Evolutionary conservation across 1,284 basidiomycete species (phyloP), one percentile per base, ranked within the genome.

Genomic region (Leccinum fallax): DNA sequence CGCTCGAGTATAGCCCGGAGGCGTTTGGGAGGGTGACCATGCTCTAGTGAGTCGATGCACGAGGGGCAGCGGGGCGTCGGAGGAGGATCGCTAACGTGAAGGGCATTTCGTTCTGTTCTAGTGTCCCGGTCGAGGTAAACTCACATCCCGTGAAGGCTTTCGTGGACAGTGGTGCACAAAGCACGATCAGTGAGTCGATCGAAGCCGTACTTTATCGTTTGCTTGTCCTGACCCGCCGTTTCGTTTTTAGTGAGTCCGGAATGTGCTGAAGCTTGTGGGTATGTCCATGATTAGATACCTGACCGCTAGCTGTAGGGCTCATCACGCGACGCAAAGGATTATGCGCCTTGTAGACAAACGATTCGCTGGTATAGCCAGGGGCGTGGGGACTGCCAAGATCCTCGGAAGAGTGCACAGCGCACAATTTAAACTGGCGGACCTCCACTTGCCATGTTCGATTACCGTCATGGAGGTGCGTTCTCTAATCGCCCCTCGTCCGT

Each of bases 161-260:
- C 71, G 97, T 99, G 26, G 97, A 99, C 74, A 97, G 94, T 66
- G 97, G 97, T 28, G 97, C 97, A 3, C 97, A 99, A 69, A 87
- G 89, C 60, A 98, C 97, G 0, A 98, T 98, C 78, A 97, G 94
- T 96, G 66, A 74, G 92, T 80, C 28, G 53, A 21, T 58, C 54
- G 26, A 55, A 53, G 19, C 26, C 21, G 19, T 46, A 40, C 61
- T 10, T 55, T 57, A 56, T 53, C 64, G 2, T 53, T 58, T 36
- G 32, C 51, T 43, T 48, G 43, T 8, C 32, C 57, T 70, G 21
- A 71, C 28, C 51, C 5, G n/a, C 59, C 55, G 59, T 51, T 32
- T 55, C 48, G 16, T 46, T 52, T 53, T 6, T 66, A 96, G 95
- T 98, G 87, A 96, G 92, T 62, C 96, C 97, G 0, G 93, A 94